Evolutionary conservation across 352 stramenopile species (phyloP), one percentile per base, ranked within the genome.

Genomic region (Globisporangium ultimum): DNA sequence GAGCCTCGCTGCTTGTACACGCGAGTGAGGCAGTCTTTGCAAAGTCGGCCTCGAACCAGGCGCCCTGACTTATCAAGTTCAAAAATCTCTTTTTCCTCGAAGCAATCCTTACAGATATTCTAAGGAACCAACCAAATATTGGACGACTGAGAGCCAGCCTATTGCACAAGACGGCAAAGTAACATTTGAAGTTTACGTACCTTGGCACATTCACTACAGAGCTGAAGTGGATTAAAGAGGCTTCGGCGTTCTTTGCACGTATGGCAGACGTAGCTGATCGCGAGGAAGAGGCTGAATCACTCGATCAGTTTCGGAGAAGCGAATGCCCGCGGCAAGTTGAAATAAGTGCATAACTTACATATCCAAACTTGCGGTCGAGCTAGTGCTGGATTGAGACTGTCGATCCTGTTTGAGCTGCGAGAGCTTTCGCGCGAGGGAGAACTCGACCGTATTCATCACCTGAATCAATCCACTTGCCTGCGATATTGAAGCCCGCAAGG

Each of bases 101-200:
- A 84, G 55, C 74, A 84, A 18, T 61, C 65, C 48, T 70, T 75
- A 58, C 74, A 84, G 5, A 77, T 71, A 24, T 73, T 77, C 58
- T 80, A 67, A 24, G 5, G 24, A 7, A 32, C 2, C 2, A 5
- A 32, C 24, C 2, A 2, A 32, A 32, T 2, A 32, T 2, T 5
- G 24, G 5, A 32, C 5, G 5, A 32, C 2, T 32, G 5, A 32
- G 24, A 32, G 24, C 2, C 24, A 2, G n/a, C 24, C 2, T 5
- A 32, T 5, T 5, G 5, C 5, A 32, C 24, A 6, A 2, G 2
- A 32, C 24, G 2, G 5, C 2, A 5, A 5, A 5, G 24, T 32
- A 5, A 32, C 2, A 32, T 5, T 5, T 5, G 2, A 2, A 5
- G 5, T 32, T 10, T 15, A 14, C 8, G 10, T 58, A 76, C 68